phyloP scores from a whole-genome alignment of 2,329 filamentous ascomycete genomes.

The Camillea tinctor region DNA sequence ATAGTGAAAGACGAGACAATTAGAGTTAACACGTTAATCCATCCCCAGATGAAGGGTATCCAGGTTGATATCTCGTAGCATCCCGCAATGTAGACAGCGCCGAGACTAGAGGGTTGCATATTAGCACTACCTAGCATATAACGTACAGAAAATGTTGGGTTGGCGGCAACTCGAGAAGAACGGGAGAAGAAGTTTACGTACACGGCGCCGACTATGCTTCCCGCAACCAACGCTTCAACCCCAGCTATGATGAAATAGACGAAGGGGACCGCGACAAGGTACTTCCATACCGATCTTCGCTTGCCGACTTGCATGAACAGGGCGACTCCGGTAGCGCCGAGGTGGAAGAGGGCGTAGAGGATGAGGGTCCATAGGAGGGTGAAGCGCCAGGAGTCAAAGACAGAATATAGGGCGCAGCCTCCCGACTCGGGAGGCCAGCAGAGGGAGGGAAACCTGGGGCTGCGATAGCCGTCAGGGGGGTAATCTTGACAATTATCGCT shows the following conservation, averaged over 20 bases:
- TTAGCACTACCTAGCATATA: conserved; percentile 13
- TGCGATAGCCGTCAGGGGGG: conserved; percentile 57
- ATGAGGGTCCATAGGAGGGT: conserved; percentile 85
- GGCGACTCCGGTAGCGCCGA: conserved; percentile 69
- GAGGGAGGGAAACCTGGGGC: conserved; percentile 76
- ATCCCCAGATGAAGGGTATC: conserved; percentile 86
- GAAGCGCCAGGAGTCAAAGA: conserved; percentile 80
- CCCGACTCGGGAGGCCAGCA: conserved; percentile 65
- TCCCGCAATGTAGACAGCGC: conserved; percentile 76
- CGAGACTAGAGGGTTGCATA: conserved; percentile 52
- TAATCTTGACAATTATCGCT: conserved; percentile 26
- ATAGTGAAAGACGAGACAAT: conserved; percentile 91
- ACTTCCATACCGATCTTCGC: conserved; percentile 53
- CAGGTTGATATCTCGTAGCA: conserved; percentile 92
- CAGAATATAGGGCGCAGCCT: conserved; percentile 66
- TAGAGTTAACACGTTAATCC: conserved; percentile 78
- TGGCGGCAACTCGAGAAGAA: neutral
- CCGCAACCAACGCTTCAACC: conserved; percentile 74
- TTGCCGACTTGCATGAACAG: conserved; percentile 67
- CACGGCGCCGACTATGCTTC: conserved; percentile 79
- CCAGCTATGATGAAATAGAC: conserved; percentile 71
- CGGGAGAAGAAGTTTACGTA: conserved; percentile 44
- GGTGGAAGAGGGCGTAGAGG: conserved; percentile 72
- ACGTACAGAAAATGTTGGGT: no score
- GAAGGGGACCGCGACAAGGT: conserved; percentile 70